Evolutionary conservation across 129 eudicot genomes (phyloP), one percentile per base, ranked within the genome.

Genomic region (Flaveria linearis): DNA sequence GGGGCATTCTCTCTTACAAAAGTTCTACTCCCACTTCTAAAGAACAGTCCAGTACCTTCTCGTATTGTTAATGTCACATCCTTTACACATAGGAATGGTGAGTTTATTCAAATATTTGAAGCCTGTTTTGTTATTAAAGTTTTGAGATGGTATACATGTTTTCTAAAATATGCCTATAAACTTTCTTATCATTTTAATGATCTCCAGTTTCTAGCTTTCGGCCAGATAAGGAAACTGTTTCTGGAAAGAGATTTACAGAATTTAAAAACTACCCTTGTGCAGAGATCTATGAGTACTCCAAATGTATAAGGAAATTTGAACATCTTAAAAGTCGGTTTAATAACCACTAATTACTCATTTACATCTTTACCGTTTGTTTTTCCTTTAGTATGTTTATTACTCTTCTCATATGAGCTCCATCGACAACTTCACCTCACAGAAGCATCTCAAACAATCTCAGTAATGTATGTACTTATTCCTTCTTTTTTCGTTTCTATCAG

Each of bases 1-100:
- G 99, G 99, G 60, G 86, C 93, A 45, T 91, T 94, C 77, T 73
- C 84, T 82, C 92, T 94, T 23, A 89, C 93, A 66, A 69, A 89
- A 77, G 78, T 87, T 75, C 77, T 94, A 64, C 88, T 88, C 13
- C 97, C 97, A 1, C 87, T 94, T 52, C 83, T 94, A 73, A 83
- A 81, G 71, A 79, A 84, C 20, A 94, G 99, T 81, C 96, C 90
- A 9, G 42, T 86, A 47, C 96, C 97, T 72, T 84, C 99, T 7
- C 90, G 99, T 30, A 83, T 94, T 71, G 87, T 94, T 43, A 94
- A 94, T 74, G 77, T 94, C 66, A 69, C 99, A 71, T 94, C 99
- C 18, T 94, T 94, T 78, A 94, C 99, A 14, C 99, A 94, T 80
- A 83, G 93, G 65, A 91, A 69, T 89, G 96, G 99, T 91, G 80